These are phyloP conservation scores for Calocera cornea DNA, from an alignment of 768 basidiomycete genomes.

Conservation along the genomic window DNA sequence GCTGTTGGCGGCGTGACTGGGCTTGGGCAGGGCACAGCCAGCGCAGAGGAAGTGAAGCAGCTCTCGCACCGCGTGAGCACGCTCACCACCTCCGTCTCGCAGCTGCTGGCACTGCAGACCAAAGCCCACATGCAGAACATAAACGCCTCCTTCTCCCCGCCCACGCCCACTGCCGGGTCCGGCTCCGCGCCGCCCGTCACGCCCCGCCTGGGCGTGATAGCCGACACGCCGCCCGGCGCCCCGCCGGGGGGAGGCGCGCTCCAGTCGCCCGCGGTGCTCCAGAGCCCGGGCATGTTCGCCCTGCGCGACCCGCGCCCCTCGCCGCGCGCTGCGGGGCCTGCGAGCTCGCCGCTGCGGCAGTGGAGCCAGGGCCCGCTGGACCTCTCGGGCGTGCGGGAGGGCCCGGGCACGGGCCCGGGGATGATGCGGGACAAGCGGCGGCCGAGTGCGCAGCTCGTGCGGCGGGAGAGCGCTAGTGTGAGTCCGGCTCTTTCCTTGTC, in stretches of 20 bases:
- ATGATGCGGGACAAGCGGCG: conserved; percentile 13
- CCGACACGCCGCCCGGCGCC: not conserved
- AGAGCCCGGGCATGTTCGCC: not conserved
- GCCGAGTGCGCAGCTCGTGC: conserved; percentile 4
- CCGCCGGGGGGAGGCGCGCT: not conserved
- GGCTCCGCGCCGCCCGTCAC: not conserved
- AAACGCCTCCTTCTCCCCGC: conserved; percentile 7
- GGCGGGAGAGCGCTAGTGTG: conserved; percentile 27
- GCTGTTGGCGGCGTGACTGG: too few relatives aligned
- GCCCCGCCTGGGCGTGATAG: not conserved
- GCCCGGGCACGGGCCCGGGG: not conserved
- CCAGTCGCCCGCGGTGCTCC: not conserved
- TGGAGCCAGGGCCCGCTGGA: not conserved
- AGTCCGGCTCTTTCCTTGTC: not conserved
- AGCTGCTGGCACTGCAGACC: conserved; percentile 67
- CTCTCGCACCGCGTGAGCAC: conserved; percentile 63
- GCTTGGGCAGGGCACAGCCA: conserved; percentile 9
- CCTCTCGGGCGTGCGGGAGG: not conserved
- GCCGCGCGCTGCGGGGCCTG: not conserved
- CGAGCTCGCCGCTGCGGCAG: not conserved
- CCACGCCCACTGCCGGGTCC: too few relatives aligned
- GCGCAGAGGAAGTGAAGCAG: conserved; percentile 39
- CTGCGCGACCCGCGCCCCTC: not conserved
- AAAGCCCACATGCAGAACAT: conserved; percentile 27
- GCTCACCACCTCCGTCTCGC: conserved; percentile 72